Conservation (phyloP, 257 asterid genomes). For the Solanum sitiens region DNA sequence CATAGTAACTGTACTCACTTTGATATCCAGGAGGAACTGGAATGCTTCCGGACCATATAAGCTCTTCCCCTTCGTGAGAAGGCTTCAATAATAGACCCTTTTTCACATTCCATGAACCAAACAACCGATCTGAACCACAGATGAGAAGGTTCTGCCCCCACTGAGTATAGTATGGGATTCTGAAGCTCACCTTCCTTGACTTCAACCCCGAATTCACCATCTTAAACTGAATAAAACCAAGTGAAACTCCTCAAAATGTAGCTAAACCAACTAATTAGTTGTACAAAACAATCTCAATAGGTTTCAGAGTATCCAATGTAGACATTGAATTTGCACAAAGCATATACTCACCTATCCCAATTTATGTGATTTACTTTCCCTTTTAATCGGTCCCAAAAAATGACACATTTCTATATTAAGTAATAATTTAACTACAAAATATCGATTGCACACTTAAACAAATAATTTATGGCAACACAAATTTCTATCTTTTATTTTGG, state of each 20-base stretch:
- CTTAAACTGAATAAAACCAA: slow-evolving; percentile 1
- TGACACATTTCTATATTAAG: too few relatives aligned
- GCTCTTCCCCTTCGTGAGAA: slow-evolving; percentile 71
- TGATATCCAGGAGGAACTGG: slow-evolving; percentile 45
- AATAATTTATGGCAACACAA: too few relatives aligned
- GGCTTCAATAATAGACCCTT: slow-evolving; percentile 79
- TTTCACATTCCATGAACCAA: slow-evolving; percentile 90
- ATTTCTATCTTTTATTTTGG: too few relatives aligned
- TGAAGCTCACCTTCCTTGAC: slow-evolving; percentile 57
- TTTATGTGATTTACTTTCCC: too few relatives aligned
- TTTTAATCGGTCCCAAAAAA: too few relatives aligned
- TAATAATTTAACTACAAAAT: too few relatives aligned
- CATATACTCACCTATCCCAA: too few relatives aligned
- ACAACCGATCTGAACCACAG: slow-evolving; percentile 76
- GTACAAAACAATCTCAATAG: not conserved
- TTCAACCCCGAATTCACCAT: slow-evolving; percentile 61
- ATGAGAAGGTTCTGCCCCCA: slow-evolving; percentile 90
- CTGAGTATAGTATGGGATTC: slow-evolving; percentile 75
- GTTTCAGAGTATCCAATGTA: not conserved
- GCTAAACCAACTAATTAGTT: slow-evolving; percentile 5
- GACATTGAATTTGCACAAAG: not conserved
- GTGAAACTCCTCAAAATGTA: slow-evolving; percentile 6
- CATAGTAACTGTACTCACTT: slow-evolving; percentile 77
- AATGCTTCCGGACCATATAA: slow-evolving; percentile 71
- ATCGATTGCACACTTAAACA: too few relatives aligned